Evolutionary conservation across 2,329 filamentous ascomycete genomes (phyloP).

Genomic region (Fusarium sambucinum): DNA sequence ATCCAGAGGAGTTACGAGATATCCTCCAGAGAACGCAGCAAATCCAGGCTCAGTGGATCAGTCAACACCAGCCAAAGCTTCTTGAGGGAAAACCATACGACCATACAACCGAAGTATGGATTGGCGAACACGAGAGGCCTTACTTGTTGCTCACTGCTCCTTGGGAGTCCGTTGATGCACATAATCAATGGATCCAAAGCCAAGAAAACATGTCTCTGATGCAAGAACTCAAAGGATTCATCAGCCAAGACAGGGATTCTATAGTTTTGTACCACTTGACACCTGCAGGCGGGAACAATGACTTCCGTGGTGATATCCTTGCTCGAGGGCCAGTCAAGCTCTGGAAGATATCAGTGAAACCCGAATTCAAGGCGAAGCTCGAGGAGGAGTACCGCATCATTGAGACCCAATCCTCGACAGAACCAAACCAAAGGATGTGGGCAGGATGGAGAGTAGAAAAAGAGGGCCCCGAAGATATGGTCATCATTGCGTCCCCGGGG

Average conservation of each 20-base stretch:
- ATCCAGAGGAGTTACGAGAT: conserved; percentile 52
- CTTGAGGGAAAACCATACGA: conserved; percentile 48
- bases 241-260: conserved; percentile 50
- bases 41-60: conserved; percentile 57
- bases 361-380: conserved; percentile 51
- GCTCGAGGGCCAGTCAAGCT: conserved; percentile 53
- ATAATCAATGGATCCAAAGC: conserved; percentile 59
- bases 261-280: conserved; percentile 59
- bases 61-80: conserved; percentile 52
- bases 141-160: conserved; percentile 59
- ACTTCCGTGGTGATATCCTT: conserved; percentile 46
- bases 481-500: conserved; percentile 57
- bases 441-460: conserved; percentile 60
- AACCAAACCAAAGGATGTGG: conserved; percentile 51
- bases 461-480: conserved; percentile 52
- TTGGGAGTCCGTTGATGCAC: conserved; percentile 59
- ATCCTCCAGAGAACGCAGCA: conserved; percentile 50
- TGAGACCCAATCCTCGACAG: conserved; percentile 50
- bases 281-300: conserved; percentile 45
- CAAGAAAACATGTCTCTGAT: conserved; percentile 56
- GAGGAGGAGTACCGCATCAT: conserved; percentile 51
- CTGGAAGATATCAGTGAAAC: conserved; percentile 50
- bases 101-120: conserved; percentile 53
- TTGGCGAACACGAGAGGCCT: conserved; percentile 53
- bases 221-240: conserved; percentile 50